Percentiles rank a stretch among this genome's conserved stretches.
Conservation (phyloP, 2,329 filamentous ascomycete genomes). For the Neospermospora avenae region DNA sequence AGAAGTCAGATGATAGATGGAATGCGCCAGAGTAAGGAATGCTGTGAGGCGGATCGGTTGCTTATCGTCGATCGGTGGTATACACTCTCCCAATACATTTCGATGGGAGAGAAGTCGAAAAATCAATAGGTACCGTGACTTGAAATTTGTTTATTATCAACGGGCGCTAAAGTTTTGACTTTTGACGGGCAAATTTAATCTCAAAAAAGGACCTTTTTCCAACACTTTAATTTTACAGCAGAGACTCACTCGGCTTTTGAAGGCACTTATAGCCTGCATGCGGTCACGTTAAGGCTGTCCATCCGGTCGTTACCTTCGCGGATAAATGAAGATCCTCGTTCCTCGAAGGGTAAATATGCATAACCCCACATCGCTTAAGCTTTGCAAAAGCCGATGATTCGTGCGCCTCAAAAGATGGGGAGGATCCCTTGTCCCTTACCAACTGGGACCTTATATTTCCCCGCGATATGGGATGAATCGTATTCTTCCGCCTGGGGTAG, state of each 20-base stretch:
- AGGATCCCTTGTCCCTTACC: neutral
- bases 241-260: no score
- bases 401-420: neutral
- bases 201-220: neutral
- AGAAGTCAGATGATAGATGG: neutral
- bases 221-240: no score
- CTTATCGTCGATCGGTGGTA: constrained; percentile 11
- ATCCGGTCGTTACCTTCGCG: neutral
- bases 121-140: neutral
- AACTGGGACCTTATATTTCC: neutral
- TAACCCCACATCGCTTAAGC: constrained; percentile 2
- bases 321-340: neutral
- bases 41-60: neutral
- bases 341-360: neutral
- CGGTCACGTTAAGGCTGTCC: neutral
- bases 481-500: neutral
- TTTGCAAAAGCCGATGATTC: neutral
- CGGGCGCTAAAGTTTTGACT: neutral
- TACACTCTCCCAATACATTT: neutral
- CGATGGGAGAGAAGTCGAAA: neutral
- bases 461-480: neutral
- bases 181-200: neutral
- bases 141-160: neutral
- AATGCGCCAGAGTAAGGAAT: neutral
- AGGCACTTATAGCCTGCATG: neutral